Conservation (phyloP, 306 rosid genomes). For the Luffa aegyptiaca region DNA sequence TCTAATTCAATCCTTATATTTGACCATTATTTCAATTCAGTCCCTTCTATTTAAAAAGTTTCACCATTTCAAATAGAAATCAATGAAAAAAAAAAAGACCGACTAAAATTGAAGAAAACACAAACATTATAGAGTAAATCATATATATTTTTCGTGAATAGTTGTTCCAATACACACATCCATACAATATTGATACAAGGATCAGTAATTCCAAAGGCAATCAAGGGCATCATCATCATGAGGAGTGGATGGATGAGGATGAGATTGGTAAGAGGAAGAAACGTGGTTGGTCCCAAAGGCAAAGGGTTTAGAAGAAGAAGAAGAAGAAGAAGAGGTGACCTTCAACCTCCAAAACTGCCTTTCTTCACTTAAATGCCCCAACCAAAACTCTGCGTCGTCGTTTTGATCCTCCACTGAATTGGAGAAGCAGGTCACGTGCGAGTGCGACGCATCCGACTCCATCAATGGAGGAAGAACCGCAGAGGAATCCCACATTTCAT, state of each 20-base stretch:
- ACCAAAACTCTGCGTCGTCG: constrained; percentile 10
- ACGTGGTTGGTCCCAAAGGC: constrained; percentile 25
- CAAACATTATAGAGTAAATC: no score
- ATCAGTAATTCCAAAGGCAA: not conserved
- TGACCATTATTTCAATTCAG: no score
- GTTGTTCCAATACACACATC: no score
- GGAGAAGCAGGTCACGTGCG: constrained; percentile 69
- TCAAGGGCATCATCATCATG: not conserved
- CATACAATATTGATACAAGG: no score
- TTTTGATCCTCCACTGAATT: constrained; percentile 29
- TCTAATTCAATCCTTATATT: no score
- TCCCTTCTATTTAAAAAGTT: no score
- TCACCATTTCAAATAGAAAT: no score
- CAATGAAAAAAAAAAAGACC: no score
- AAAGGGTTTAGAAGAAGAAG: constrained; percentile 1
- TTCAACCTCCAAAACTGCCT: constrained; percentile 16
- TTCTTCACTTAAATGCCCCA: constrained; percentile 8
- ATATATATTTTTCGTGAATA: no score
- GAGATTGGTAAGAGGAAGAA: not conserved
- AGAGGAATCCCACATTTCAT: constrained; percentile 23
- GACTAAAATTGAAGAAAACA: no score
- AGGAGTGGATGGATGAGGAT: not conserved
- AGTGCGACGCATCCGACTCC: constrained; percentile 50
- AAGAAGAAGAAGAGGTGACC: not conserved
- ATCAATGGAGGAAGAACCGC: constrained; percentile 43